Percentiles rank a stretch among this genome's conserved stretches.
These are phyloP conservation scores for Colletotrichum sp. DNA, from an alignment of 2,329 filamentous ascomycete species.

Conservation along the genomic window DNA sequence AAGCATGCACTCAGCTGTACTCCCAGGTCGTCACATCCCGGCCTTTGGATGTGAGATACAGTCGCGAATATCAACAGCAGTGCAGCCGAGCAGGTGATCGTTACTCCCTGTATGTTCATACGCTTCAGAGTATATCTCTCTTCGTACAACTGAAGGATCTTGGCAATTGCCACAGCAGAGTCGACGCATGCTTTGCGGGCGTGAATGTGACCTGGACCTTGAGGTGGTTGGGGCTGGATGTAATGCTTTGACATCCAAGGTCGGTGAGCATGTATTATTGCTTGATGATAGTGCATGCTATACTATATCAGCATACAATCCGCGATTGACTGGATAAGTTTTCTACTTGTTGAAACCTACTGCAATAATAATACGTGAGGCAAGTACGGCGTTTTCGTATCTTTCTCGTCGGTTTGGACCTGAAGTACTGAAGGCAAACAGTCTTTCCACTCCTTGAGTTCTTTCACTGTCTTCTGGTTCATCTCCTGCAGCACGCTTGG, in stretches of 20 bases:
- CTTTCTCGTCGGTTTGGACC: slow-evolving; percentile 20
- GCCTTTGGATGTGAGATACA: neutral
- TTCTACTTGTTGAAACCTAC: neutral
- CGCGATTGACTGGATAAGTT: neutral
- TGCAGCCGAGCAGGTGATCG: neutral
- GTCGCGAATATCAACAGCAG: neutral
- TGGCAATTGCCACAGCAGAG: neutral
- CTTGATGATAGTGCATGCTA: neutral
- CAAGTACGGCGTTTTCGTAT: neutral
- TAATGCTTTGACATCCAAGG: neutral
- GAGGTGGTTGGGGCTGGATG: slow-evolving; percentile 13
- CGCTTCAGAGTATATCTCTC: neutral
- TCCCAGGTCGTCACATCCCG: neutral
- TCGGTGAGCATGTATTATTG: neutral
- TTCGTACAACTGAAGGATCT: neutral
- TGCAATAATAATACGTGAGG: neutral
- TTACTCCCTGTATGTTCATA: neutral
- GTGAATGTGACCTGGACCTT: slow-evolving; percentile 23
- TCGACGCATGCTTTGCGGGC: slow-evolving; percentile 7
- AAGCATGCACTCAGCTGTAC: neutral
- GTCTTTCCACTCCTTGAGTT: slow-evolving; percentile 24
- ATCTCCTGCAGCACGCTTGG: slow-evolving; percentile 18
- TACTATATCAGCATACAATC: neutral
- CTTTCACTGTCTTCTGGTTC: slow-evolving; percentile 12
- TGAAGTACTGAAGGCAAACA: slow-evolving; percentile 19